Percentiles rank a stretch among this genome's conserved stretches.
Conservation (phyloP, 2,329 filamentous ascomycete species). For the Diaporthe aspalathi region DNA sequence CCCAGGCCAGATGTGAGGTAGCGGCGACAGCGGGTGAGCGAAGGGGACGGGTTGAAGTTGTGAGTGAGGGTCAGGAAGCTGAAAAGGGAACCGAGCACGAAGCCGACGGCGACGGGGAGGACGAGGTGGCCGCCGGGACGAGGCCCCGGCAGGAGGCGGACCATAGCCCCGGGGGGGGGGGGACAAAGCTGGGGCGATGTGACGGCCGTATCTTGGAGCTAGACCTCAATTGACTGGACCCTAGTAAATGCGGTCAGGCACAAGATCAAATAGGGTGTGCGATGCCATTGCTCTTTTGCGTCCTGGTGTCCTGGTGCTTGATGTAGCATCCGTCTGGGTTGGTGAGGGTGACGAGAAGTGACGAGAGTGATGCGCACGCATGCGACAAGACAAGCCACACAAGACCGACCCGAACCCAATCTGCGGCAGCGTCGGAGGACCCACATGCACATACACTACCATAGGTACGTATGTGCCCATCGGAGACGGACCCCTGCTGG, state of each 20-base stretch:
- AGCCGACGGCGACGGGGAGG: neutral
- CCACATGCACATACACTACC: neutral
- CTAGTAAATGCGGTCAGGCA: neutral
- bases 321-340: neutral
- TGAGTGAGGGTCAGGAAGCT: constrained; percentile 23
- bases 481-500: constrained; percentile 1
- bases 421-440: neutral
- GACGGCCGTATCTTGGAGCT: neutral
- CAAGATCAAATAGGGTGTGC: neutral
- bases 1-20: neutral
- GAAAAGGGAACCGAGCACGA: constrained; percentile 6
- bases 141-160: constrained; percentile 1
- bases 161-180: constrained; percentile 5
- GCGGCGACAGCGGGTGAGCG: neutral
- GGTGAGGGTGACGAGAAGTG: too few species aligned
- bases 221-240: neutral
- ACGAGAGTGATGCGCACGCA: neutral
- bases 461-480: too few species aligned
- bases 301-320: too few species aligned
- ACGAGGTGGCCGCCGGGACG: constrained; percentile 17
- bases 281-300: neutral
- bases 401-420: constrained; percentile 7
- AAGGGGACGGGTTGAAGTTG: neutral
- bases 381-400: constrained; percentile 1
- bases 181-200: neutral